Percentiles rank a stretch among this genome's conserved stretches.
phyloP scores from a whole-genome alignment of 23 red algal species.

The Gracilaria domingensis region DNA sequence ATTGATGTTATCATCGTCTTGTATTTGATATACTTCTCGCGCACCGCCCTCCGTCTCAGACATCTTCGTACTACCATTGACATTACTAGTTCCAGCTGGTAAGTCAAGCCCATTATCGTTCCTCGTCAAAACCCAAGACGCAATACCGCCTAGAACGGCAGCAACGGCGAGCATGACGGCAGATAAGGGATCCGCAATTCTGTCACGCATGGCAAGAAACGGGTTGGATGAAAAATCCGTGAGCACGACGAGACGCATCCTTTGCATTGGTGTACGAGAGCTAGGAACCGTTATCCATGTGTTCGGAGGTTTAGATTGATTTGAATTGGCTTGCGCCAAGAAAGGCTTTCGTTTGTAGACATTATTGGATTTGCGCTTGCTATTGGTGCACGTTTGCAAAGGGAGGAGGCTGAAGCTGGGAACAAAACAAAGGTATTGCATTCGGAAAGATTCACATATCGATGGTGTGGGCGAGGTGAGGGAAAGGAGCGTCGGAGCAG shows the following conservation, averaged over 20 bases:
- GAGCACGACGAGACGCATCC: constrained; percentile 39
- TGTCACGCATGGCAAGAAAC: constrained; percentile 29
- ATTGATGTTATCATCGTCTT: constrained; percentile 17
- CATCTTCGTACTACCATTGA: neutral
- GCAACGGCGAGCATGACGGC: constrained; percentile 35
- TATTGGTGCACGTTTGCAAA: neutral
- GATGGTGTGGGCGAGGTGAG: neutral
- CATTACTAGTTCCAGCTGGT: neutral
- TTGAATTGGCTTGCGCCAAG: neutral
- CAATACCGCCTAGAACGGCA: constrained; percentile 31
- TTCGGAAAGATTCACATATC: constrained; percentile 36
- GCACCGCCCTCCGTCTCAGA: constrained; percentile 1
- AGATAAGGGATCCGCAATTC: constrained; percentile 47
- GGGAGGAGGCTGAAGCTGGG: neutral
- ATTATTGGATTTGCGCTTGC: neutral
- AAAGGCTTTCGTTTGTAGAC: neutral
- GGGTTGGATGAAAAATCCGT: constrained; percentile 65
- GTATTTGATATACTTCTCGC: constrained; percentile 23
- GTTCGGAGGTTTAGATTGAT: neutral
- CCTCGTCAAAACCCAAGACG: constrained; percentile 12
- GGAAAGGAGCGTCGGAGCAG: neutral
- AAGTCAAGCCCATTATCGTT: neutral
- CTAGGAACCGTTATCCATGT: constrained; percentile 15
- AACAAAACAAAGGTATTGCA: constrained; percentile 12
- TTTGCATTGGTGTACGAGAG: constrained; percentile 18